Conservation (phyloP, 1,139 yeast genomes). For the Arxiozyma telluris region DNA sequence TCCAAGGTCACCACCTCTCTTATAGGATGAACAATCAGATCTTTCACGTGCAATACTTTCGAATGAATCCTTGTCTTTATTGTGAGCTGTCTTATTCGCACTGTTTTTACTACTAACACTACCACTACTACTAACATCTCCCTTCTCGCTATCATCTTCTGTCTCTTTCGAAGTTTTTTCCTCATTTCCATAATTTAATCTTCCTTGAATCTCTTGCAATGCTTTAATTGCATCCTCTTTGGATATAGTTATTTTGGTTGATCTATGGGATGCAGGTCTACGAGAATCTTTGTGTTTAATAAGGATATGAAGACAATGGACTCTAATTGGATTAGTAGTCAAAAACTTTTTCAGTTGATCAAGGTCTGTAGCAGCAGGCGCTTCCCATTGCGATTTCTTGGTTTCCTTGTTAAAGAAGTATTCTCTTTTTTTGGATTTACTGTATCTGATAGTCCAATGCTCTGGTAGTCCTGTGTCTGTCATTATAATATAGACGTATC, state of each 20-base stretch:
- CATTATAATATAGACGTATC: not conserved
- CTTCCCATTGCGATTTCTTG: conserved; percentile 78
- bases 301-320: conserved; percentile 66
- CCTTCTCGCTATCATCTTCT: not conserved
- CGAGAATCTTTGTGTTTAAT: conserved; percentile 78
- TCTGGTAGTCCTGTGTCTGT: conserved; percentile 62
- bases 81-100: not conserved
- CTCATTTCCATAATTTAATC: conserved; percentile 51
- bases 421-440: conserved; percentile 76
- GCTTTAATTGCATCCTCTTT: conserved; percentile 77
- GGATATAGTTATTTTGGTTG: conserved; percentile 60
- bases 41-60: conserved; percentile 71
- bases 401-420: conserved; percentile 68
- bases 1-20: conserved; percentile 88
- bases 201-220: conserved; percentile 50
- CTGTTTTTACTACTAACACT: not conserved
- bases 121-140: not conserved
- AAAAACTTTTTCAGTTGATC: conserved; percentile 49
- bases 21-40: conserved; percentile 82
- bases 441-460: conserved; percentile 74
- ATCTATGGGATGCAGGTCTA: conserved; percentile 88
- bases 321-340: conserved; percentile 46
- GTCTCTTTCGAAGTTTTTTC: conserved; percentile 10
- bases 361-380: conserved; percentile 76
- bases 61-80: conserved; percentile 35